phyloP scores from a whole-genome alignment of 2,329 filamentous ascomycete genomes.

The Phialemoniopsis sp. region DNA sequence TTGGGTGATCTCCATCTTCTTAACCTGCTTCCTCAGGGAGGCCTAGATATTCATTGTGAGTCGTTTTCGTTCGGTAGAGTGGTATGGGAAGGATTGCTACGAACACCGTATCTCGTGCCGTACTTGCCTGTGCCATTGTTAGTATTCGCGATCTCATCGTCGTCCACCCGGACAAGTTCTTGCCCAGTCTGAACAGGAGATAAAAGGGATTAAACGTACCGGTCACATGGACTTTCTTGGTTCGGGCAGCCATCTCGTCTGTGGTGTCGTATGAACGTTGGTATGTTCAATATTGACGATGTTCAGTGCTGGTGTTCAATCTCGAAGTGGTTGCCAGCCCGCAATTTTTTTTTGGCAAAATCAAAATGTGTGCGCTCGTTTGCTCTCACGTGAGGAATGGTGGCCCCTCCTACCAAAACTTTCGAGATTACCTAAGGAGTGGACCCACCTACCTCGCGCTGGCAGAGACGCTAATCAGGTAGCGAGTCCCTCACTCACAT shows the following conservation, averaged over 20 bases:
- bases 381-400: too few species aligned
- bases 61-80: slow-evolving; percentile 10
- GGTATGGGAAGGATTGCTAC: too few species aligned
- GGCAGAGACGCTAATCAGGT: too few species aligned
- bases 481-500: too few species aligned
- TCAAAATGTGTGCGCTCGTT: too few species aligned
- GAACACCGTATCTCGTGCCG: slow-evolving; percentile 75
- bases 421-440: too few species aligned
- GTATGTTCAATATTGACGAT: slow-evolving; percentile 10
- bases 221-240: slow-evolving; percentile 98
- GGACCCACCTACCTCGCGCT: too few species aligned
- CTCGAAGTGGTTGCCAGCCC: slow-evolving; percentile 13
- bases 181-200: too few species aligned
- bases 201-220: slow-evolving; percentile 35
- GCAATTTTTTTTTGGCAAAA: slow-evolving; percentile 18
- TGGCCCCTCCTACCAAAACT: too few species aligned
- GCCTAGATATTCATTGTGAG: too few species aligned
- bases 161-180: too few species aligned
- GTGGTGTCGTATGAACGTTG: slow-evolving; percentile 7
- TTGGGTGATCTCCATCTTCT: slow-evolving; percentile 99
- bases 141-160: too few species aligned
- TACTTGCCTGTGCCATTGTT: slow-evolving; percentile 64
- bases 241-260: slow-evolving; percentile 89
- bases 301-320: slow-evolving; percentile 15
- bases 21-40: slow-evolving; percentile 78